Conservation (phyloP, 306 rosid species). For the Rosa multiflora region DNA sequence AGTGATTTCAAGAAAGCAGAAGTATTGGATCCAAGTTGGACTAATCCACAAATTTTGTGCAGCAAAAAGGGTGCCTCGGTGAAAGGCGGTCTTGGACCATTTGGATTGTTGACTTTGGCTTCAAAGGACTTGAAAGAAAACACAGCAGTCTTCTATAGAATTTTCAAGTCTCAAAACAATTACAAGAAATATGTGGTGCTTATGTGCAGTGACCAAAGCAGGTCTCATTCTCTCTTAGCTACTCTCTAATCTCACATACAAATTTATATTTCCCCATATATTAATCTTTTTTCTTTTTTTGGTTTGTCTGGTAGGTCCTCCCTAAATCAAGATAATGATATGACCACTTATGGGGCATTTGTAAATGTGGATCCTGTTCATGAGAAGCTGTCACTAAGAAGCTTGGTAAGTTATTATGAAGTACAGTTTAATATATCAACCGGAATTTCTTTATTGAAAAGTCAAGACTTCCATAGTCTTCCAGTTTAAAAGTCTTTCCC, state of each 20-base stretch:
- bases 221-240: constrained; percentile 31
- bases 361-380: constrained; percentile 56
- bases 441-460: background rate
- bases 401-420: constrained; percentile 53
- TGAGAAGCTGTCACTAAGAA: constrained; percentile 59
- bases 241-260: background rate
- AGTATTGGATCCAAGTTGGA: constrained; percentile 40
- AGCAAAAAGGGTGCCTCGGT: constrained; percentile 45
- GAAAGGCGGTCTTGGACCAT: constrained; percentile 63
- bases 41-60: constrained; percentile 56
- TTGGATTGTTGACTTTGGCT: constrained; percentile 61
- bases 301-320: constrained; percentile 51
- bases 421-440: background rate
- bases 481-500: background rate
- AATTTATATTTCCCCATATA: background rate
- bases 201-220: constrained; percentile 75
- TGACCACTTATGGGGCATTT: constrained; percentile 60
- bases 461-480: background rate
- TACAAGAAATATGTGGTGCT: constrained; percentile 49
- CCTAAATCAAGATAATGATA: constrained; percentile 52
- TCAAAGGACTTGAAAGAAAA: constrained; percentile 59
- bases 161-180: constrained; percentile 40
- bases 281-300: background rate
- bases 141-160: constrained; percentile 74
- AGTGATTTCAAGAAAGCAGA: constrained; percentile 46